A percentile compares a stretch with the other conserved stretches of the same genome.
Conservation (phyloP, 2,329 filamentous ascomycete species). For the Ophiosphaerella herpotricha region DNA sequence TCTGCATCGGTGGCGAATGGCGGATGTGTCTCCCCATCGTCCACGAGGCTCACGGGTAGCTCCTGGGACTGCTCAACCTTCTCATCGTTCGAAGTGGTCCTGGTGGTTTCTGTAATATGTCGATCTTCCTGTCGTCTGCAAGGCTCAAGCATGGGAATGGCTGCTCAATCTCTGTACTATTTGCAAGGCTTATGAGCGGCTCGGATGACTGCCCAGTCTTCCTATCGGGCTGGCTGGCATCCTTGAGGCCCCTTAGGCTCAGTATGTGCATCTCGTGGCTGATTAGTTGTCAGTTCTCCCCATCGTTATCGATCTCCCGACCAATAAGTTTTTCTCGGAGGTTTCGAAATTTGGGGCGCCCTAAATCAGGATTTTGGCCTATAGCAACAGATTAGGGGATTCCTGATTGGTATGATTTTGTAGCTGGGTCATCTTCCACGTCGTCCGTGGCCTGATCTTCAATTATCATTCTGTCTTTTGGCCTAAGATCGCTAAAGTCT, state of each 20-base stretch:
- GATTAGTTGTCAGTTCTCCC: neutral
- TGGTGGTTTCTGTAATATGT: neutral
- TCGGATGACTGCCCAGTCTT: neutral
- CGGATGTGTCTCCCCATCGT: neutral
- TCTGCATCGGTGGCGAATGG: neutral
- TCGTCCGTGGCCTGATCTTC: neutral
- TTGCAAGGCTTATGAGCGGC: neutral
- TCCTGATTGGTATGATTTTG: neutral
- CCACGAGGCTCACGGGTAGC: neutral
- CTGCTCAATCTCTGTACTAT: neutral
- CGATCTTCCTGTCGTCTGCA: neutral
- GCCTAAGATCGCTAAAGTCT: neutral
- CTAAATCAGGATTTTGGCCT: neutral
- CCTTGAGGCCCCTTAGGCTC: neutral
- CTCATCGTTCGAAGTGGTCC: neutral
- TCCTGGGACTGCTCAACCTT: neutral
- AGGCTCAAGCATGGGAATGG: neutral
- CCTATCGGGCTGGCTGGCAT: neutral
- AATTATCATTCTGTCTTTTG: neutral
- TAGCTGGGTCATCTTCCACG: neutral
- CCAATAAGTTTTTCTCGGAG: neutral
- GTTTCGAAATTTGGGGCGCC: neutral
- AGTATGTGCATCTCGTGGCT: neutral
- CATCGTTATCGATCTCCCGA: neutral
- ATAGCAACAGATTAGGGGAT: neutral